Base-by-base conservation (phyloP, 2,329 filamentous ascomycete genomes). In the Ophiocordyceps camponoti-rufipedis region DNA sequence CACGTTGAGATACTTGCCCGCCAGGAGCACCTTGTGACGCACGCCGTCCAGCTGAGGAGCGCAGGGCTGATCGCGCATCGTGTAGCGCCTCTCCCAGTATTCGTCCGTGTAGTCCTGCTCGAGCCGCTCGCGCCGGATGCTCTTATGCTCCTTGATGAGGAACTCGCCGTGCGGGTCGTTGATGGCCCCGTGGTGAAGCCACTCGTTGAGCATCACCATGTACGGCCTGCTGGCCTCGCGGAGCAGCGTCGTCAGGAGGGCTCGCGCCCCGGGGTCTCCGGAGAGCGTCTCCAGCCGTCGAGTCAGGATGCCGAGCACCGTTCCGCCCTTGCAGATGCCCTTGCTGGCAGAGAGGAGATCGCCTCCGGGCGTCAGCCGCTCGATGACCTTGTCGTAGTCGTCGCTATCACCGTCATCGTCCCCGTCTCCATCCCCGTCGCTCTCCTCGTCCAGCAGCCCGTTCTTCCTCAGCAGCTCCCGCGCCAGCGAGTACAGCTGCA, bases 31-130 rank as follows among this genome's bases (percentile, higher is more conserved):
- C 62, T 95, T 95, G 53, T 94, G 88, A 58, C 91, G 91, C 52
- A 96, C 82, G 28, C 75, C 79, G 58, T 91, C 83, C 5, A 98
- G 74, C 58, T 98, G 91, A 9, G 89, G 88, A 3, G 91, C 91
- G 1, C 96, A 80, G 48, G 94, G 84, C 43, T 85, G 79, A 49
- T 94, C 86, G 48, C 91, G 81, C 50, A 98, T 82, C 5, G 91
- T 96, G 58, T 98, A 98, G 50, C 91, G 75, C 57, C 94, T 86
- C 60, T 98, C 91, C 91, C 91, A 98, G 62, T 98, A 98, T 57
- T 98, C 91, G 60, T 98, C 91, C 0, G 89, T 98, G 56, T 96
- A 98, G 60, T 98, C 91, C 58, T 94, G 82, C 57, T 96, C 87
- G 3, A 98, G 68, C 48, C 85, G 75, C 59, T 96, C 91, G 39